These are phyloP conservation scores for Thraustochytrium striatum DNA, from an alignment of 352 stramenopile species.

Conservation along the genomic window DNA sequence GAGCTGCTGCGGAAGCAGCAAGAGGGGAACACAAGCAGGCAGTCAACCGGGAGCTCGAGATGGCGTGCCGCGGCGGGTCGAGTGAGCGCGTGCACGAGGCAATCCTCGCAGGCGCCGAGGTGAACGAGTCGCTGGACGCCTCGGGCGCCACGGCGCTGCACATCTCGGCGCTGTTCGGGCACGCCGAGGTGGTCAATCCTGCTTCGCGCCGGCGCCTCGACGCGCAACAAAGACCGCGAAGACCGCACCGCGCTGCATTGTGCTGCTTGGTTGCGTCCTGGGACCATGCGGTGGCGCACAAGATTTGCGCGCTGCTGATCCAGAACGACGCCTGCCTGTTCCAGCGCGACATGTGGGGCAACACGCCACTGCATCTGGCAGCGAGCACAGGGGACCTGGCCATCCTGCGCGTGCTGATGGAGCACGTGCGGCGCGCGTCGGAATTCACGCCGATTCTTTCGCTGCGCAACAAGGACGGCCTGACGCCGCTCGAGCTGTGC, in stretches of 20 bases:
- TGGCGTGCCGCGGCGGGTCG: neutral
- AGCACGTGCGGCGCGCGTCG: neutral
- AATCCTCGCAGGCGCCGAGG: neutral
- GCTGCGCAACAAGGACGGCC: slow-evolving; percentile 26
- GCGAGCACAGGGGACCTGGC: neutral
- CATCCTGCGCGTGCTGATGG: slow-evolving; percentile 8
- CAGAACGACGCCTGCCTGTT: neutral
- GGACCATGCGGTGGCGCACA: neutral
- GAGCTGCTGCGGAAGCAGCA: slow-evolving; percentile 11
- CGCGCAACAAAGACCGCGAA: too few relatives aligned
- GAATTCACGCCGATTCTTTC: slow-evolving; percentile 11
- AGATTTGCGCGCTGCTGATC: neutral
- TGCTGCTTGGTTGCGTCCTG: slow-evolving; percentile 26
- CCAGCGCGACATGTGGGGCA: slow-evolving; percentile 31
- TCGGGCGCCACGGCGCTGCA: slow-evolving; percentile 25
- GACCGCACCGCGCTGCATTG: too few relatives aligned
- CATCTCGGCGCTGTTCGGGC: slow-evolving; percentile 25
- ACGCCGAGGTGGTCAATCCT: slow-evolving; percentile 26
- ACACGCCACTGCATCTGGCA: slow-evolving; percentile 32
- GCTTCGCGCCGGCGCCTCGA: slow-evolving; percentile 13
- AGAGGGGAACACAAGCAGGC: slow-evolving; percentile 28
- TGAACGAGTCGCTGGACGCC: slow-evolving; percentile 17
- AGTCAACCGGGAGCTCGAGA: slow-evolving; percentile 23
- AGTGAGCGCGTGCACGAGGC: slow-evolving; percentile 25
- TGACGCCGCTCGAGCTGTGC: slow-evolving; percentile 37